Evolutionary conservation across 148 eudicot species (phyloP).

Genomic region (Fagopyrum tataricum): DNA sequence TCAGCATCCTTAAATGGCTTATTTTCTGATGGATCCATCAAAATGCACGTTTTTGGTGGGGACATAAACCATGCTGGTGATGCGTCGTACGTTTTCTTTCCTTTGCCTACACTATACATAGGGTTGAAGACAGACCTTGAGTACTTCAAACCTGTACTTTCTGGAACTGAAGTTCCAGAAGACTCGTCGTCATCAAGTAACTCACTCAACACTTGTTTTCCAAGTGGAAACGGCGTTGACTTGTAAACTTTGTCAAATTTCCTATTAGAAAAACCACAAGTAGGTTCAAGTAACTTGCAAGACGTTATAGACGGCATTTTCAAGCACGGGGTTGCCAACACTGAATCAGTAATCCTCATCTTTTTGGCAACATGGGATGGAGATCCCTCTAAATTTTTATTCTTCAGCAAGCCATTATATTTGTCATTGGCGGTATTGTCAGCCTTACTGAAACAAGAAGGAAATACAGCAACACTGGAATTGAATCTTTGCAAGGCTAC

Average conservation of each 20-base stretch:
- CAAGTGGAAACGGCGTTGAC: conserved; percentile 63
- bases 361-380: conserved; percentile 20
- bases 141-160: conserved; percentile 38
- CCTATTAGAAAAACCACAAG: conserved; percentile 27
- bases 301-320: conserved; percentile 63
- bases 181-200: conserved; percentile 47
- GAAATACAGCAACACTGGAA: conserved; percentile 16
- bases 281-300: conserved; percentile 59
- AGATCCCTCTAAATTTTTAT: conserved; percentile 21
- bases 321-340: conserved; percentile 51
- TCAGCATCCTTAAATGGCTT: conserved; percentile 11
- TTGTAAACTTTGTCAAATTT: conserved; percentile 24
- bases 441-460: conserved; percentile 20
- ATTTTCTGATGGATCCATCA: conserved; percentile 66
- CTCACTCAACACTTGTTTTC: conserved; percentile 22
- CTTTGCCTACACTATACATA: conserved; percentile 25
- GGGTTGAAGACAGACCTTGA: conserved; percentile 55
- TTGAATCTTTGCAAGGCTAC: conserved; percentile 19
- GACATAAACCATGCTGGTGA: conserved; percentile 76
- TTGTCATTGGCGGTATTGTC: conserved; percentile 17
- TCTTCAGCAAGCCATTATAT: conserved; percentile 16
- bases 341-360: conserved; percentile 19
- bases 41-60: conserved; percentile 82
- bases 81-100: conserved; percentile 39
- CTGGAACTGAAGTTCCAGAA: conserved; percentile 32